Evolutionary conservation across 1,284 basidiomycete species (phyloP).

Genomic region (Ceratobasidium papillatum): DNA sequence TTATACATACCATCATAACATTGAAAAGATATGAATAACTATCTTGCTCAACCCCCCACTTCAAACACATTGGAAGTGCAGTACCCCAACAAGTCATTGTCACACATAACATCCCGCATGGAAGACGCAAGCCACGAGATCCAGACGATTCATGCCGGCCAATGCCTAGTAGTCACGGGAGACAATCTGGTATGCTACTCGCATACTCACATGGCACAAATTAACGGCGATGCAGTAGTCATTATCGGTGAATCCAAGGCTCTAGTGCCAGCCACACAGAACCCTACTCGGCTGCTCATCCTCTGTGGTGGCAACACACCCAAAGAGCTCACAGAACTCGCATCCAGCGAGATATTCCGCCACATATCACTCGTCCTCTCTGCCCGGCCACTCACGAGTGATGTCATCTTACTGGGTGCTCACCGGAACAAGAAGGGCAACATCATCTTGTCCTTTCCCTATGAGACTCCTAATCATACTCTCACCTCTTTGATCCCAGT

Average conservation of each 20-base stretch:
- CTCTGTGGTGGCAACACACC: not conserved
- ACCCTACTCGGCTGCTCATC: not conserved
- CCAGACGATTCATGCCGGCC: too few relatives aligned
- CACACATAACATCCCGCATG: not conserved
- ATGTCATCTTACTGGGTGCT: not conserved
- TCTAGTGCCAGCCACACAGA: not conserved
- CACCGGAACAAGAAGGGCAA: not conserved
- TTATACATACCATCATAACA: too few relatives aligned
- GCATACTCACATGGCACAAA: too few relatives aligned
- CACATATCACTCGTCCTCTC: not conserved
- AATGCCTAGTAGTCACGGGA: too few relatives aligned
- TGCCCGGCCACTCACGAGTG: not conserved
- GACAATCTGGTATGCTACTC: too few relatives aligned
- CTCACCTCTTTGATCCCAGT: not conserved
- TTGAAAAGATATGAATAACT: too few relatives aligned
- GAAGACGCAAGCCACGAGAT: not conserved
- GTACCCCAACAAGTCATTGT: not conserved
- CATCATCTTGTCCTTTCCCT: not conserved
- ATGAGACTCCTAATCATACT: not conserved
- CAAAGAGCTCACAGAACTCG: not conserved
- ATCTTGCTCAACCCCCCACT: too few relatives aligned
- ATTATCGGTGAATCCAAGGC: too few relatives aligned
- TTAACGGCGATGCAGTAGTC: too few relatives aligned
- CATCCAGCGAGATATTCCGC: not conserved
- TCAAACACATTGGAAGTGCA: not conserved